Evolutionary conservation across 116 monocot species (phyloP).

Genomic region (Trichopus zeylanicus): DNA sequence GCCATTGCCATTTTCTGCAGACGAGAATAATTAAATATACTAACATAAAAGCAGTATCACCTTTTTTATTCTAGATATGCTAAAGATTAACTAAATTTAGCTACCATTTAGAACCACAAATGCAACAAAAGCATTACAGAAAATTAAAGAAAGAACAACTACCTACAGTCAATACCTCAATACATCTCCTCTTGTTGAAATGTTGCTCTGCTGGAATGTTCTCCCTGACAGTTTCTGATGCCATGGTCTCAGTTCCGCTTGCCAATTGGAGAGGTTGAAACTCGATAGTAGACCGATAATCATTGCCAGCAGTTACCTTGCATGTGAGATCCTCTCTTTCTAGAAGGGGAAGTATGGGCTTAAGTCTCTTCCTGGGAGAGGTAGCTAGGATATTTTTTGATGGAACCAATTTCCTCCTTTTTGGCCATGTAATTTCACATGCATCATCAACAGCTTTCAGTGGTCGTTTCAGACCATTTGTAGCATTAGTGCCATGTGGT

Average conservation of each 20-base stretch:
- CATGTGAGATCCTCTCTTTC: background rate
- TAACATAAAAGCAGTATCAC: too few species aligned
- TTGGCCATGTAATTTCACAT: constrained; percentile 35
- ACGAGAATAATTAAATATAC: too few species aligned
- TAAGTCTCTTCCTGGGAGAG: constrained; percentile 11
- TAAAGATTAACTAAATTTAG: too few species aligned
- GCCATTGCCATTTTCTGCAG: too few species aligned
- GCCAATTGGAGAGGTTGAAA: background rate
- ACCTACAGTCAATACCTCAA: background rate
- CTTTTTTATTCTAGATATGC: too few species aligned
- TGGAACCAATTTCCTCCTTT: constrained; percentile 28
- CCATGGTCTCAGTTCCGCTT: background rate
- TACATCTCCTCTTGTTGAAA: background rate
- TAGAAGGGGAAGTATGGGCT: background rate
- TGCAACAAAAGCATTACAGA: too few species aligned
- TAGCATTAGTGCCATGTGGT: background rate
- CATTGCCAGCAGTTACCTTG: background rate
- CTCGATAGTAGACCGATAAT: background rate
- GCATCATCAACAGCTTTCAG: constrained; percentile 2
- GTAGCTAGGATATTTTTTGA: constrained; percentile 14
- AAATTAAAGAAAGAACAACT: too few species aligned
- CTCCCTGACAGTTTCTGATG: too few species aligned
- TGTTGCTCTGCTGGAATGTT: background rate
- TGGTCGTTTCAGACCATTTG: constrained; percentile 10
- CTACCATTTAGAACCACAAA: too few species aligned